A percentile compares a stretch with the other conserved stretches of the same genome.
These are phyloP conservation scores for Trametes coccinea DNA, from an alignment of 768 basidiomycete genomes.

Conservation along the genomic window DNA sequence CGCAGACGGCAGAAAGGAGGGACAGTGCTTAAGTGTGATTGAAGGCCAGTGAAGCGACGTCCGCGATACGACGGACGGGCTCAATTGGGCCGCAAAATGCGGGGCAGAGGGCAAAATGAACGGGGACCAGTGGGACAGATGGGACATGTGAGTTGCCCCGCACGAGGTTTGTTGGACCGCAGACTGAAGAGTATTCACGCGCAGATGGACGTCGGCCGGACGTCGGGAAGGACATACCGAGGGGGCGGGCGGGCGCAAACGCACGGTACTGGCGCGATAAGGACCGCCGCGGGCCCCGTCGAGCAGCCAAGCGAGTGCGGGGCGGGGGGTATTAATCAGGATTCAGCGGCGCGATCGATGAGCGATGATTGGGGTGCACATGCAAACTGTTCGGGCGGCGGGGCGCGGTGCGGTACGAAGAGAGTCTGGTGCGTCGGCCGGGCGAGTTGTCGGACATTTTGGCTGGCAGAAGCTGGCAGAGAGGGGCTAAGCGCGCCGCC, in stretches of 20 bases:
- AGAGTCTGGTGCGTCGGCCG: constrained; percentile 9
- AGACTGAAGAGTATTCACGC: not conserved
- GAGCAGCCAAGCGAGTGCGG: not conserved
- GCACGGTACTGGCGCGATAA: constrained; percentile 1
- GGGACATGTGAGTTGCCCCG: constrained; percentile 1
- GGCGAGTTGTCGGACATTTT: constrained; percentile 8
- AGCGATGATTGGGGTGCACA: constrained; percentile 1
- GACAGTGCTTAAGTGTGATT: constrained; percentile 10
- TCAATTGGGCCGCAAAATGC: constrained; percentile 1
- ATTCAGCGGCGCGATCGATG: constrained; percentile 8
- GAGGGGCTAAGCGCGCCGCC: constrained; percentile 2
- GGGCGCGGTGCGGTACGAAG: too few relatives aligned
- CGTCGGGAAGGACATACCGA: constrained; percentile 1
- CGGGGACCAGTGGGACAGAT: not conserved
- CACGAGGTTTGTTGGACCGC: not conserved
- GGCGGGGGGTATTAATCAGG: not conserved
- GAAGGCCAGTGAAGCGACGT: not conserved
- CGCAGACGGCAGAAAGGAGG: not conserved
- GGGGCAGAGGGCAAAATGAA: constrained; percentile 12
- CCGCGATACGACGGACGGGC: constrained; percentile 4
- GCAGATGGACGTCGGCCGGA: constrained; percentile 10
- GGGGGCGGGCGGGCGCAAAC: not conserved
- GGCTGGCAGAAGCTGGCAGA: not conserved
- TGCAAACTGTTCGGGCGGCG: not conserved
- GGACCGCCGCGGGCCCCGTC: not conserved